phyloP scores from a whole-genome alignment of 2,329 filamentous ascomycete genomes.

The Mariannaea elegans region DNA sequence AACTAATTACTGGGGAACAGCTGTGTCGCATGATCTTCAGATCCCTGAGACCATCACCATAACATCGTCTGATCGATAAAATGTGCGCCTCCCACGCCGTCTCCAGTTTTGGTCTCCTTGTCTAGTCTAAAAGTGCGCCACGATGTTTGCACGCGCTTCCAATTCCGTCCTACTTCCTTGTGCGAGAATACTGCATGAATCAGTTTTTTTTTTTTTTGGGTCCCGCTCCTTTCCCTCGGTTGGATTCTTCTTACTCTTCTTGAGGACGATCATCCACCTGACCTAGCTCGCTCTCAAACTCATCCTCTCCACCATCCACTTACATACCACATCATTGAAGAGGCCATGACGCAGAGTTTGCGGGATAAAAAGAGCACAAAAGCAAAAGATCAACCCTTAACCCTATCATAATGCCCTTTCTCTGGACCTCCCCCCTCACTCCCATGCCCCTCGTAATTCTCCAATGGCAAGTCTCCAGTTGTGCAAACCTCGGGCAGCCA shows the following conservation, averaged over 20 bases:
- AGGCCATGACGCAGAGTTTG: background rate
- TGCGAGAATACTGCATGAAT: too few relatives aligned
- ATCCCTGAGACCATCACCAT: background rate
- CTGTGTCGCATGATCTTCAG: background rate
- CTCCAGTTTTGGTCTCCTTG: background rate
- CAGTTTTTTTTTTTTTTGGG: too few relatives aligned
- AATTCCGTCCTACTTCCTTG: background rate
- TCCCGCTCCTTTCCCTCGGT: too few relatives aligned
- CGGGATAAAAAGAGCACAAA: background rate
- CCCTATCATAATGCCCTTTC: background rate
- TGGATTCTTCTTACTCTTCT: too few relatives aligned
- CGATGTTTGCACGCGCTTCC: background rate
- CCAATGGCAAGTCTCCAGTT: background rate
- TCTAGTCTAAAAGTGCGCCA: background rate
- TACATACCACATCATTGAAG: too few relatives aligned
- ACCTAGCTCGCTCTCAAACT: too few relatives aligned
- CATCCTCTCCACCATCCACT: too few relatives aligned
- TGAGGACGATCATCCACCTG: too few relatives aligned
- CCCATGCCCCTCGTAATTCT: background rate
- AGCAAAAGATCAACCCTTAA: background rate
- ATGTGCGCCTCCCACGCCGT: background rate
- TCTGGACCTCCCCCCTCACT: background rate
- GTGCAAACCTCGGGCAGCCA: slow-evolving; percentile 9
- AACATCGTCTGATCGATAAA: background rate
- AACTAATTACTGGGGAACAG: background rate